Conservation (phyloP, 2,329 filamentous ascomycete genomes). For the Pyrenophora seminiperda region DNA sequence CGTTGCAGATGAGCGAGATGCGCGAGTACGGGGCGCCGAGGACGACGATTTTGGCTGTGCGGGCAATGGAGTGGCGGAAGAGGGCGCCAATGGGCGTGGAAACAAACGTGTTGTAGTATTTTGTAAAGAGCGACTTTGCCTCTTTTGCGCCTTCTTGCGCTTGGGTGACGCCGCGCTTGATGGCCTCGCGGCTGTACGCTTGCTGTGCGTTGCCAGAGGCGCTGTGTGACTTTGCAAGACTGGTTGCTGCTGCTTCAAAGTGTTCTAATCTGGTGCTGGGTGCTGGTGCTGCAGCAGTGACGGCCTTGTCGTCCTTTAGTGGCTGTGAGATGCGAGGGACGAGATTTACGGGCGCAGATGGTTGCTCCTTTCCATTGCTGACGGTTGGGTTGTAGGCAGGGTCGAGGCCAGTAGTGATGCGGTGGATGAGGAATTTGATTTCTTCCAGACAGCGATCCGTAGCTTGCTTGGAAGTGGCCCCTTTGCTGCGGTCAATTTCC, state of each 20-base stretch:
- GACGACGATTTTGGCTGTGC: slow-evolving; percentile 68
- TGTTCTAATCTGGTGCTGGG: slow-evolving; percentile 44
- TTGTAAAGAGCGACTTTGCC: slow-evolving; percentile 30
- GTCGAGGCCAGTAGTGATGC: slow-evolving; percentile 62
- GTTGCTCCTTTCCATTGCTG: slow-evolving; percentile 20
- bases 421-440: slow-evolving; percentile 68
- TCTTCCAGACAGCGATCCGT: slow-evolving; percentile 70
- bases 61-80: slow-evolving; percentile 72
- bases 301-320: slow-evolving; percentile 52
- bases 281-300: slow-evolving; percentile 51
- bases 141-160: slow-evolving; percentile 38
- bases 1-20: slow-evolving; percentile 49
- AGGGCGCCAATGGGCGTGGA: slow-evolving; percentile 64
- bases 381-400: slow-evolving; percentile 29
- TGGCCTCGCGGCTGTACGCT: slow-evolving; percentile 43
- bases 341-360: slow-evolving; percentile 47
- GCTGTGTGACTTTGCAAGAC: slow-evolving; percentile 52
- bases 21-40: slow-evolving; percentile 76
- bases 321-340: slow-evolving; percentile 58
- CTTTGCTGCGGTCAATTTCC: slow-evolving; percentile 82
- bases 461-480: slow-evolving; percentile 81
- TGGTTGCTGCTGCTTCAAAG: slow-evolving; percentile 40
- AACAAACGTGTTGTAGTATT: slow-evolving; percentile 36
- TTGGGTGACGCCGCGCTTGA: slow-evolving; percentile 41
- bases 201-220: slow-evolving; percentile 42